Evolutionary conservation across 768 basidiomycete species (phyloP), one percentile per base, ranked within the genome.

Genomic region (Pleurotus eryngii): DNA sequence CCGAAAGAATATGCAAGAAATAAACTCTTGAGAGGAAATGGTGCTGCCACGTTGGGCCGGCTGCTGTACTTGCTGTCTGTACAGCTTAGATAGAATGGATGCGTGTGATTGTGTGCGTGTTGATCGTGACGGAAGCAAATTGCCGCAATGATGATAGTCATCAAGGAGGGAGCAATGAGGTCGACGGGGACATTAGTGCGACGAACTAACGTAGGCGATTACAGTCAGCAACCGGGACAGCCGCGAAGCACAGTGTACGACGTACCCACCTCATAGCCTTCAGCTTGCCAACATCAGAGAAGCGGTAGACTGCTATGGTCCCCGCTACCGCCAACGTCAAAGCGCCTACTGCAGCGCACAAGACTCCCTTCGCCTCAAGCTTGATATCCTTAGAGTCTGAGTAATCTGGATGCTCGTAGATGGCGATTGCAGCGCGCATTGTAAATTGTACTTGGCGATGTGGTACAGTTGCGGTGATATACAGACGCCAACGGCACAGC

Each of bases 381-480:
- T 54, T 54, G 18, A 42, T 20, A 22, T 42, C 51, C 14, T 54
- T 39, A 14, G 51, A 54, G 27, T 54, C 51, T 40, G 51, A 54
- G 39, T 54, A 54, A 39, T 54, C 51, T 54, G 51, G 51, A 22
- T 54, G 51, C 18, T 54, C 51, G 37, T 54, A 54, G 51, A 54
- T 54, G 15, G 51, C 35, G 39, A 54, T 42, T 22, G 42, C 35
- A 30, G 51, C 51, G 35, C 51, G 51, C 51, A 54, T 54, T 22
- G n/a, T 45, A 4, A 9, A 9, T 11, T 35, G 30, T 35, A 8
- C 30, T 35, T 35, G 42, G n/a, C 42, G n/a, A 45, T 15, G 42
- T 7, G n/a, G 20, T 45, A 17, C 42, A 45, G 42, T 45, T 17
- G n/a, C 8, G 5, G 15, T n/a, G 42, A 45, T 45, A 17, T 45